phyloP scores from a whole-genome alignment of 352 stramenopile species.

The Proteromonas lacertae region DNA sequence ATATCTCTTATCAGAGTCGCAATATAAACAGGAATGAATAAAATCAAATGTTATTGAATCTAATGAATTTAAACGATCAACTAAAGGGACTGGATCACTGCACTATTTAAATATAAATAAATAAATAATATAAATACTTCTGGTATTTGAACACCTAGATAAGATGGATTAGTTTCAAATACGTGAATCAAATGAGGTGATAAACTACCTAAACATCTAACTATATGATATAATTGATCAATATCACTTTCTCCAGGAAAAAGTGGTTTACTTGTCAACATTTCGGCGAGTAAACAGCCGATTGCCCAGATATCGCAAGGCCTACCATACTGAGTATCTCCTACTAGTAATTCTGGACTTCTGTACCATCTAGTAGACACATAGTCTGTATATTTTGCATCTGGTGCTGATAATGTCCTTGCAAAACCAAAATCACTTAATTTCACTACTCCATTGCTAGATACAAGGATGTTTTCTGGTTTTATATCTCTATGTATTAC shows the following conservation, averaged over 20 bases:
- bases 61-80: slow-evolving; percentile 43
- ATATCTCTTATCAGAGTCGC: slow-evolving; percentile 15
- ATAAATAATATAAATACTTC: slow-evolving; percentile 51
- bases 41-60: slow-evolving; percentile 40
- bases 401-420: slow-evolving; percentile 26
- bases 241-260: slow-evolving; percentile 74
- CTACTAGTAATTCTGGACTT: slow-evolving; percentile 63
- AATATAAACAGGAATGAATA: slow-evolving; percentile 33
- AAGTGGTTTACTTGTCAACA: slow-evolving; percentile 46
- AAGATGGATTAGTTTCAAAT: slow-evolving; percentile 34
- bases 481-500: too few species aligned
- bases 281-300: slow-evolving; percentile 64
- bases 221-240: slow-evolving; percentile 68
- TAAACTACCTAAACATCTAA: slow-evolving; percentile 63
- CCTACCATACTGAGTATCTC: slow-evolving; percentile 56
- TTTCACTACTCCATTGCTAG: too few species aligned
- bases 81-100: slow-evolving; percentile 23
- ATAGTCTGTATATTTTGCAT: slow-evolving; percentile 56
- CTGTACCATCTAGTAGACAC: slow-evolving; percentile 75
- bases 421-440: too few species aligned
- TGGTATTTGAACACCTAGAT: slow-evolving; percentile 54
- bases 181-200: too few species aligned
- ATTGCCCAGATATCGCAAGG: slow-evolving; percentile 65
- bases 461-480: too few species aligned
- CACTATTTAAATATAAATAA: slow-evolving; percentile 57